phyloP scores from a whole-genome alignment of 108 stramenopile genomes.

The Skeletonema potamos region DNA sequence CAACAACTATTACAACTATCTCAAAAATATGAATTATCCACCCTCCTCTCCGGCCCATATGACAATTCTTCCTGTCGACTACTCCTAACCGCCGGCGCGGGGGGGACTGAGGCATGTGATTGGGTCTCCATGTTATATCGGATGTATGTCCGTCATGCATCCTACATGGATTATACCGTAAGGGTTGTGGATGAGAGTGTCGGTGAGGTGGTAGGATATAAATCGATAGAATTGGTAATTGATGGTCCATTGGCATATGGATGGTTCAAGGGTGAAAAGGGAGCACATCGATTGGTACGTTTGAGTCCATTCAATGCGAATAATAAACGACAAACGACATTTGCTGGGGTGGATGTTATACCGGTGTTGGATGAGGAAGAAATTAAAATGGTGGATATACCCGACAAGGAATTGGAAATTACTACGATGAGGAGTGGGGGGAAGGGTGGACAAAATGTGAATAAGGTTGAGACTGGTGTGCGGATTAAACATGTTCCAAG shows the following conservation, averaged over 20 bases:
- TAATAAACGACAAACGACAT: conserved; percentile 95
- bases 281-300: conserved; percentile 92
- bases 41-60: conserved; percentile 71
- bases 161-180: conserved; percentile 58
- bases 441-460: conserved; percentile 99
- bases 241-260: conserved; percentile 76
- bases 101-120: conserved; percentile 95
- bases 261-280: conserved; percentile 91
- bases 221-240: conserved; percentile 81
- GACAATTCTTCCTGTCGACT: conserved; percentile 75
- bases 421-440: conserved; percentile 90
- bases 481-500: conserved; percentile 96
- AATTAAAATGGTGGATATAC: conserved; percentile 72
- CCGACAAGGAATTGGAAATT: conserved; percentile 81
- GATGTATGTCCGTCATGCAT: conserved; percentile 82
- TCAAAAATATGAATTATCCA: conserved; percentile 66
- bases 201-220: conserved; percentile 89
- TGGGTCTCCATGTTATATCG: conserved; percentile 86
- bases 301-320: conserved; percentile 92
- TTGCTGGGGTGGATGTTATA: conserved; percentile 92
- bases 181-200: conserved; percentile 50
- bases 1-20: conserved; percentile 44
- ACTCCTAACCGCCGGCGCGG: conserved; percentile 95
- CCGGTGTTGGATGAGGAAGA: conserved; percentile 83
- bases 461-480: conserved; percentile 98